Evolutionary conservation across 2,329 filamentous ascomycete genomes (phyloP).

Genomic region (Colletotrichum gigasporum): DNA sequence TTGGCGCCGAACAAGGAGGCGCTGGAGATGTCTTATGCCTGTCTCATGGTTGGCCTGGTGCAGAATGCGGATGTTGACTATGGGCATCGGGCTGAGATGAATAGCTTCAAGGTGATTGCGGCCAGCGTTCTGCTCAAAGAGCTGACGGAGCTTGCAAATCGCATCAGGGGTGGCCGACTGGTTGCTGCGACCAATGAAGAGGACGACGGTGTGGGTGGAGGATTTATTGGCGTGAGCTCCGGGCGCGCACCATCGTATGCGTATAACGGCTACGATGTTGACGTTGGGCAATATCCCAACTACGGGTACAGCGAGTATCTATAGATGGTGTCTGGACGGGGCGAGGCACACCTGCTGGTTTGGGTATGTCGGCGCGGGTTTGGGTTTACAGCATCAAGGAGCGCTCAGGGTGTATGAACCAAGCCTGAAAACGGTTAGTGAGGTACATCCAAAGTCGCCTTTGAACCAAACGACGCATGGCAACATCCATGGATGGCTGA

Average conservation of each 20-base stretch:
- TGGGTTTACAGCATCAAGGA: too few species aligned
- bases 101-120: slow-evolving; percentile 49
- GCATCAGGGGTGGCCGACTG: background rate
- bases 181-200: background rate
- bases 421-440: too few species aligned
- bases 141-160: slow-evolving; percentile 32
- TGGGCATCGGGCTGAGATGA: slow-evolving; percentile 20
- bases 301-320: slow-evolving; percentile 20
- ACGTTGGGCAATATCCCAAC: slow-evolving; percentile 26
- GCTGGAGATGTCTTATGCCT: slow-evolving; percentile 46
- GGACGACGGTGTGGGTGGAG: background rate
- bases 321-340: too few species aligned
- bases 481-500: too few species aligned
- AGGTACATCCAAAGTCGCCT: too few species aligned
- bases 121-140: slow-evolving; percentile 46
- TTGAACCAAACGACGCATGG: too few species aligned
- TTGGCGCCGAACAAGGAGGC: slow-evolving; percentile 34
- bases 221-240: slow-evolving; percentile 16
- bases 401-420: too few species aligned
- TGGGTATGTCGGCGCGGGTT: too few species aligned
- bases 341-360: too few species aligned
- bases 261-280: slow-evolving; percentile 22
- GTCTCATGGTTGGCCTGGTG: slow-evolving; percentile 39
- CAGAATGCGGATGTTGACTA: slow-evolving; percentile 29
- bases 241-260: slow-evolving; percentile 2